These are phyloP conservation scores for Cercospora zeina DNA, from an alignment of 2,329 filamentous ascomycete species.

Conservation along the genomic window DNA sequence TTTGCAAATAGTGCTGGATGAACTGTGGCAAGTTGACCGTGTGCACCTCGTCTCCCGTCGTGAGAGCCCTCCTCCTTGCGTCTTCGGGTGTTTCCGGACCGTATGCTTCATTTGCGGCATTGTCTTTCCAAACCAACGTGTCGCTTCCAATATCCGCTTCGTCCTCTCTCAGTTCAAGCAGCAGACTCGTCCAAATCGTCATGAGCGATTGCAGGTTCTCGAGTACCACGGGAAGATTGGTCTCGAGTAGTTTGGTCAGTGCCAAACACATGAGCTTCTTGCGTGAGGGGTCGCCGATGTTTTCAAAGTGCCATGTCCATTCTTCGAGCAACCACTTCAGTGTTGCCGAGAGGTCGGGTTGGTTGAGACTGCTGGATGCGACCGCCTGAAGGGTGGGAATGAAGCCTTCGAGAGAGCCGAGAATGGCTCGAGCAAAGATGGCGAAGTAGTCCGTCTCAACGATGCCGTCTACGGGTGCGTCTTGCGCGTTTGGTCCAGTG, in stretches of 20 bases:
- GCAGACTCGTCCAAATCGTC: slow-evolving; percentile 70
- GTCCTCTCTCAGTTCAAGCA: slow-evolving; percentile 64
- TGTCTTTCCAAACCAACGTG: slow-evolving; percentile 44
- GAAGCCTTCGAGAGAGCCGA: slow-evolving; percentile 71
- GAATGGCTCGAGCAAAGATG: slow-evolving; percentile 74
- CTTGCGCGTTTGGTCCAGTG: slow-evolving; percentile 73
- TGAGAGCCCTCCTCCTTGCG: slow-evolving; percentile 51
- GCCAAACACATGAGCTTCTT: slow-evolving; percentile 73
- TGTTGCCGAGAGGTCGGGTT: slow-evolving; percentile 38
- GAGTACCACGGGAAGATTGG: slow-evolving; percentile 53
- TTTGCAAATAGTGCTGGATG: slow-evolving; percentile 61
- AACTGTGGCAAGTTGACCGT: slow-evolving; percentile 64
- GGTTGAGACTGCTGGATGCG: slow-evolving; percentile 20
- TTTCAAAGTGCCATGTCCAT: slow-evolving; percentile 68
- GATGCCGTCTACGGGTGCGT: slow-evolving; percentile 68
- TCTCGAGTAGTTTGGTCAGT: slow-evolving; percentile 69
- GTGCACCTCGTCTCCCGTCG: slow-evolving; percentile 65
- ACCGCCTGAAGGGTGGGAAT: slow-evolving; percentile 53
- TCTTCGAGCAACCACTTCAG: slow-evolving; percentile 56
- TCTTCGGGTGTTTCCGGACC: slow-evolving; percentile 49
- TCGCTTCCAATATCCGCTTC: slow-evolving; percentile 37
- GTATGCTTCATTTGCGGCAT: slow-evolving; percentile 17
- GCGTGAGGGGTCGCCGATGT: slow-evolving; percentile 63
- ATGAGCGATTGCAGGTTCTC: slow-evolving; percentile 68
- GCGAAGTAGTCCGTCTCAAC: slow-evolving; percentile 83